Evolutionary conservation across 23 red algal genomes (phyloP), one percentile per base, ranked within the genome.

Genomic region (Gracilaria domingensis): DNA sequence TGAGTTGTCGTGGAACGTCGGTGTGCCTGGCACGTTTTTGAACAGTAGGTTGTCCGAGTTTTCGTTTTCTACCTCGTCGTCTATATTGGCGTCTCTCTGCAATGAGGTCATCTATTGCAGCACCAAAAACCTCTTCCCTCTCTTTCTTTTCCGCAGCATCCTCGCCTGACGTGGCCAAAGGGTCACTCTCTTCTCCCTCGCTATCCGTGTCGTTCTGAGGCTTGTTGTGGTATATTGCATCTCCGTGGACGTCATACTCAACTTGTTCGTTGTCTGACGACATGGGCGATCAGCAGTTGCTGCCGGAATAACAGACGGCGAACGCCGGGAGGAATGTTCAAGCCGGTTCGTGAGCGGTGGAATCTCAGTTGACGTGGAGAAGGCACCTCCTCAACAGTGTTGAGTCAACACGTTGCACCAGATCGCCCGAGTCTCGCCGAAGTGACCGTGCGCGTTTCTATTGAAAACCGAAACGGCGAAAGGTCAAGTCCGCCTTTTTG

Each of bases 1-100:
- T 74, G 1, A 97, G 67, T 51, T 93, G 67, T 59, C 80, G 87
- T 24, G 95, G 95, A 12, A 97, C 56, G 29, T 91, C 93, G 2
- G 85, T 76, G 23, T 34, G 50, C 80, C 47, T 79, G 32, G 93
- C 66, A 35, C 75, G 74, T 77, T 85, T 85, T 75, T 23, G 1
- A 64, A 21, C 36, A 18, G 79, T 65, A 12, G 33, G 55, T 40
- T 53, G 67, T 1, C 48, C 48, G 9, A 61, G 60, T 73, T 34
- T 59, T 54, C 90, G 62, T 18, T 49, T 60, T 66, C 81, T 50
- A 30, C 90, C 59, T 25, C 80, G 54, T 56, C 87, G 34, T 38
- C 70, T 42, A 49, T 38, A 69, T 21, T 53, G 66, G 16, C 33
- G 23, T 23, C 54, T 56, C 55, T 88, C 92, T 33, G 92, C 84